These are phyloP conservation scores for Fusarium keratoplasticum DNA, from an alignment of 2,329 filamentous ascomycete species.

Conservation along the genomic window DNA sequence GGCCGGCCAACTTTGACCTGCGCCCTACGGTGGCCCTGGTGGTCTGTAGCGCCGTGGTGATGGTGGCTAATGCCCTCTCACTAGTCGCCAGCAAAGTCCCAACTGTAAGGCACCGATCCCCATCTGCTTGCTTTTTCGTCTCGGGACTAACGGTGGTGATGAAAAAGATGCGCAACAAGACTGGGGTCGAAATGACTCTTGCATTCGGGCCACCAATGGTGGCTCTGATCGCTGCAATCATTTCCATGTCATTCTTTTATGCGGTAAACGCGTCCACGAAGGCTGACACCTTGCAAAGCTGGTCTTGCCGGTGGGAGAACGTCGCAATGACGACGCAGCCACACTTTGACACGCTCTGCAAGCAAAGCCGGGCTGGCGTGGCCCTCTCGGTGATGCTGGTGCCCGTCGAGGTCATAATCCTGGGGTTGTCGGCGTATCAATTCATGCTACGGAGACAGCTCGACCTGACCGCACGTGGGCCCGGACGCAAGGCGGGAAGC, in stretches of 20 bases:
- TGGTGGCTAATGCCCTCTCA: constrained; percentile 60
- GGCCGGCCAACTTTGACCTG: constrained; percentile 68
- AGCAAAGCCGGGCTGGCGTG: constrained; percentile 65
- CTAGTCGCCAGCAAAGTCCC: constrained; percentile 62
- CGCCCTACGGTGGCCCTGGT: constrained; percentile 68
- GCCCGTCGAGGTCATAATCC: constrained; percentile 63
- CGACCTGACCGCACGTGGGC: constrained; percentile 32
- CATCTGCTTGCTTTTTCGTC: constrained; percentile 13
- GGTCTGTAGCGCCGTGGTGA: constrained; percentile 62
- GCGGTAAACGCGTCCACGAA: constrained; percentile 64
- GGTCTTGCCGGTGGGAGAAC: constrained; percentile 70
- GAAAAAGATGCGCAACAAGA: constrained; percentile 37
- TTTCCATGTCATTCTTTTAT: constrained; percentile 69
- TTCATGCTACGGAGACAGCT: constrained; percentile 58
- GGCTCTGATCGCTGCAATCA: constrained; percentile 55
- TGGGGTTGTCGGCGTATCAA: constrained; percentile 61
- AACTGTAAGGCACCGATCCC: constrained; percentile 56
- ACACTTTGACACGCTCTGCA: constrained; percentile 68
- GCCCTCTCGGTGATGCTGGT: constrained; percentile 68
- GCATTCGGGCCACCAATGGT: constrained; percentile 44
- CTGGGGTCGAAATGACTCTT: constrained; percentile 31
- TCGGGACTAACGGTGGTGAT: constrained; percentile 25
- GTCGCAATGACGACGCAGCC: constrained; percentile 65
- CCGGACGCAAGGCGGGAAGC: constrained; percentile 50
- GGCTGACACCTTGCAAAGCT: constrained; percentile 68